phyloP scores from a whole-genome alignment of 169 alveolate genomes.

The Besnoitia besnoiti region DNA sequence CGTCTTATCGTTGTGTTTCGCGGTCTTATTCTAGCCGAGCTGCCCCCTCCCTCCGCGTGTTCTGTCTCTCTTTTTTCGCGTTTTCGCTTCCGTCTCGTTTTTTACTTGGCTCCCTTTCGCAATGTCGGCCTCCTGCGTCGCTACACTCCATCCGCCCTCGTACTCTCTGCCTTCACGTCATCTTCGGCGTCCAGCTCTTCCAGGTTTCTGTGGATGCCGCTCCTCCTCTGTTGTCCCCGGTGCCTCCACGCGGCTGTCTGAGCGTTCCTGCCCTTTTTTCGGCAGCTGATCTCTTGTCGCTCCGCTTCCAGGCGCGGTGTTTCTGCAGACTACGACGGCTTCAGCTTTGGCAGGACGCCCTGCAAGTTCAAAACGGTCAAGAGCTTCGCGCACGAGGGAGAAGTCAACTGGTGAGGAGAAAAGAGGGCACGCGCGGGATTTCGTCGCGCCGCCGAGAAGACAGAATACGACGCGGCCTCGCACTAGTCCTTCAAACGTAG shows the following conservation, averaged over 20 bases:
- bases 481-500: too few species aligned
- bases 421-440: too few species aligned
- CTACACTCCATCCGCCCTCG: not conserved
- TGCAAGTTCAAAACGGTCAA: slow-evolving; percentile 87
- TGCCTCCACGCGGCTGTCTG: not conserved
- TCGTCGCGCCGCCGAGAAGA: too few species aligned
- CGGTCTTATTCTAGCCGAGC: too few species aligned
- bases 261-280: not conserved
- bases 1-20: too few species aligned
- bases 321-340: slow-evolving; percentile 80
- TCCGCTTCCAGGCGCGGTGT: too few species aligned
- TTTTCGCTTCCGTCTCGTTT: not conserved
- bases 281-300: not conserved
- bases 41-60: not conserved
- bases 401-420: slow-evolving; percentile 83
- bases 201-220: slow-evolving; percentile 69
- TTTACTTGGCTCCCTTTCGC: not conserved
- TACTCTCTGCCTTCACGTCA: slow-evolving; percentile 50
- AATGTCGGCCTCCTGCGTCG: not conserved
- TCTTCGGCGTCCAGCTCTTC: slow-evolving; percentile 80
- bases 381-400: slow-evolving; percentile 93
- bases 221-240: not conserved
- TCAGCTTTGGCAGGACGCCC: slow-evolving; percentile 76
- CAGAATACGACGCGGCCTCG: too few species aligned
- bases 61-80: not conserved